Evolutionary conservation across 192 early-diverging fungal species (phyloP), one percentile per base, ranked within the genome.

Genomic region (Coemansia aciculifera): DNA sequence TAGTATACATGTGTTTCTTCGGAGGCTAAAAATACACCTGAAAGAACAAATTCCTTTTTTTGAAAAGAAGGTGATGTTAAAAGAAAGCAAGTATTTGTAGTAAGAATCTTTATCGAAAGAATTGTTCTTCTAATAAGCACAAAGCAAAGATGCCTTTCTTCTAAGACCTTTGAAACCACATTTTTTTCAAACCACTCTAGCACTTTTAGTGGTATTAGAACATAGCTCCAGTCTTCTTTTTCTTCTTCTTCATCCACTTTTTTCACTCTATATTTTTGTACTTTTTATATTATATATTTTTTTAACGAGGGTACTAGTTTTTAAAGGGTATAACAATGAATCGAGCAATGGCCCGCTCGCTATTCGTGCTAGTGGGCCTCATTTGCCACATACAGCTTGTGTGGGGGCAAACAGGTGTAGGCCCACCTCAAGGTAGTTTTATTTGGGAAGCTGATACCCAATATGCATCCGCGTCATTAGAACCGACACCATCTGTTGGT

Each of bases 291-390:
- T 52, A 27, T 6, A n/a, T 52, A 52, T 52, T 52, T 29, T 52
- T 29, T 29, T n/a, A 4, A 52, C 48, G 19, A 52, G 21, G 31
- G 10, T 52, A 43, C 9, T 43, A 19, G n/a, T 52, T 52, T 1
- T 51, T 29, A 13, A 4, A 11, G 39, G 39, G 12, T 40, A 13
- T 40, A 8, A 29, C 24, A 29, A 29, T 52, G 51, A 52, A 52
- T 15, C 51, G 24, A 52, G 24, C 51, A 52, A 52, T 52, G 51
- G 51, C 51, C 51, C 51, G 5, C 51, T 52, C n/a, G 51, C 13
- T 52, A 24, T 52, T 52, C 3, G 12, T 52, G 24, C 51, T 52
- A 24, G 51, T 52, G 51, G 51, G 51, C 51, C 51, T 52, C 3
- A 5, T 52, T 52, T 52, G 51, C 46, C 46, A 21, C 8, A 21